Percentiles rank a stretch among this genome's conserved stretches.
phyloP scores from a whole-genome alignment of 2,329 filamentous ascomycete genomes.

The Talaromyces pinophilus region DNA sequence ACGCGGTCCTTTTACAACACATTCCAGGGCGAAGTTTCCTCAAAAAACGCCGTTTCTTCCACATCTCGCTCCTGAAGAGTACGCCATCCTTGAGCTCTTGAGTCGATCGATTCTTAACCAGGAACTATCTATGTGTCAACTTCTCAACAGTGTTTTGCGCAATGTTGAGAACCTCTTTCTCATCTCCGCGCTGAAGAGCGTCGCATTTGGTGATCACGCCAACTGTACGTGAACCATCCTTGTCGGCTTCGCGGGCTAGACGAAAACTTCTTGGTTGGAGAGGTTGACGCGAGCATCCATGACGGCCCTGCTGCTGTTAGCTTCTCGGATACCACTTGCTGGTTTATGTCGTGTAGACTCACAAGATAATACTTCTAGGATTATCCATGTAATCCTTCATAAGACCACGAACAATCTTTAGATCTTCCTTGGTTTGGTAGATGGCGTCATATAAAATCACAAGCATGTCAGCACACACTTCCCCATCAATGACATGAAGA shows the following conservation, averaged over 20 bases:
- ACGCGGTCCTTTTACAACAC: constrained; percentile 26
- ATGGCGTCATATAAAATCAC: constrained; percentile 39
- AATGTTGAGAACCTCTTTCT: constrained; percentile 27
- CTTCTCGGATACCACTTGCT: neutral
- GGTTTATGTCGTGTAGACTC: constrained; percentile 32
- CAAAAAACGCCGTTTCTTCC: constrained; percentile 26
- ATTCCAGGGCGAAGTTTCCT: constrained; percentile 23
- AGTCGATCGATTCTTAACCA: constrained; percentile 21
- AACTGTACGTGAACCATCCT: constrained; percentile 36
- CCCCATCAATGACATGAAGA: neutral
- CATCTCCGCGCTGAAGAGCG: constrained; percentile 31
- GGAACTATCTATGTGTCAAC: constrained; percentile 17
- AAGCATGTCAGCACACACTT: neutral
- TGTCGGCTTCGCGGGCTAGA: constrained; percentile 43
- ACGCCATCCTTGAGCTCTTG: constrained; percentile 24
- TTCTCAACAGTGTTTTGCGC: constrained; percentile 22
- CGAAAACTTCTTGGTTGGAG: constrained; percentile 56
- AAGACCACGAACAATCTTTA: constrained; percentile 55
- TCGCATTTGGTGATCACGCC: constrained; percentile 45
- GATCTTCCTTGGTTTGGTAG: constrained; percentile 57
- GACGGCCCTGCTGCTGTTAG: constrained; percentile 21
- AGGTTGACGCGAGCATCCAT: constrained; percentile 48
- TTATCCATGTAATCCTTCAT: constrained; percentile 51
- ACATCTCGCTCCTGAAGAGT: constrained; percentile 29
- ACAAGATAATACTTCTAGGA: constrained; percentile 51